phyloP scores from a whole-genome alignment of 2,329 filamentous ascomycete genomes.

The Teratosphaeria viscida region DNA sequence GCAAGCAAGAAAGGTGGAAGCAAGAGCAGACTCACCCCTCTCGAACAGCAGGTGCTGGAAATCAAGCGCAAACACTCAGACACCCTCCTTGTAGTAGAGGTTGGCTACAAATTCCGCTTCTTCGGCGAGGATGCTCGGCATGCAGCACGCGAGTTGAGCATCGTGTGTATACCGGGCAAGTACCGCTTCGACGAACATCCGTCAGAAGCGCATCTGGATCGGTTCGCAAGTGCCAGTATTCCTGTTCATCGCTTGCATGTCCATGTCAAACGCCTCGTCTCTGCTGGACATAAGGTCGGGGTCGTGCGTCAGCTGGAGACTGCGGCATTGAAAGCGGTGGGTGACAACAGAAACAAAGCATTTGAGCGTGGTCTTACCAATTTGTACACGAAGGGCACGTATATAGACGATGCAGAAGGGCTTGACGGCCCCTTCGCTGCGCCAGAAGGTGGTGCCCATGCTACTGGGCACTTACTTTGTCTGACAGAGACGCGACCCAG shows the following conservation, averaged over 20 bases:
- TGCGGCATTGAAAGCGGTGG: slow-evolving; percentile 86
- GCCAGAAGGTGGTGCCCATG: slow-evolving; percentile 44
- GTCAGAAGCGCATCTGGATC: slow-evolving; percentile 82
- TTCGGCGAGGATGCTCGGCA: slow-evolving; percentile 89
- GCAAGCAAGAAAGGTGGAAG: slow-evolving; percentile 50
- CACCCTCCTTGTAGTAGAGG: slow-evolving; percentile 82
- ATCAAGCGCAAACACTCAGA: slow-evolving; percentile 89
- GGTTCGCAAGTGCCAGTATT: slow-evolving; percentile 92
- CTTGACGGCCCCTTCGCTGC: slow-evolving; percentile 49
- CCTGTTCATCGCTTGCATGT: slow-evolving; percentile 85
- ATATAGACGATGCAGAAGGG: slow-evolving; percentile 85
- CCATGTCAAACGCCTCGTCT: slow-evolving; percentile 84
- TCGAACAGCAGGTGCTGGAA: slow-evolving; percentile 87
- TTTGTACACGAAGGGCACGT: slow-evolving; percentile 95
- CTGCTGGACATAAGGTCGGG: slow-evolving; percentile 89
- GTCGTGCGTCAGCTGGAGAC: slow-evolving; percentile 93
- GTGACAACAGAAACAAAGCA: slow-evolving; percentile 85
- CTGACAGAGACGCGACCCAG: slow-evolving; percentile 78
- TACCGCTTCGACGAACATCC: slow-evolving; percentile 87
- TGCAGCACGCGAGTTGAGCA: slow-evolving; percentile 82
- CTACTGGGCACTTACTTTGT: slow-evolving; percentile 82
- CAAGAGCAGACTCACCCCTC: slow-evolving; percentile 77
- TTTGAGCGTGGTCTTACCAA: slow-evolving; percentile 91
- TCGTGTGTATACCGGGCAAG: slow-evolving; percentile 94
- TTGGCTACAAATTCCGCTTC: slow-evolving; percentile 96